A percentile compares a stretch with the other conserved stretches of the same genome.
Evolutionary conservation across 1,139 yeast species (phyloP).

Genomic region (Arxiozyma bovina): DNA sequence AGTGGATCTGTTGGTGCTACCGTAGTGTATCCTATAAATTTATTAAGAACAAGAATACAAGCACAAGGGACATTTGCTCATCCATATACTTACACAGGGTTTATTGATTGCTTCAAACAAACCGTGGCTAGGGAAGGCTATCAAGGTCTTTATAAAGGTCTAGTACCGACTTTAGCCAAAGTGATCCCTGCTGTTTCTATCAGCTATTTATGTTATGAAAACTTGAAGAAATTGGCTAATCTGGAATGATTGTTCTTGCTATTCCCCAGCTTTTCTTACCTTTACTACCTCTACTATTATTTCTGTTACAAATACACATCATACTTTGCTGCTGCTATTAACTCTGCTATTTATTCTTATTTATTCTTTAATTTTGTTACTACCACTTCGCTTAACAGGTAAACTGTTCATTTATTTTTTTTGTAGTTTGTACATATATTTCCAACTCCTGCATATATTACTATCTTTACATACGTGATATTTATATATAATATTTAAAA

Average conservation of each 20-base stretch:
- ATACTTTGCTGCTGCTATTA: neutral
- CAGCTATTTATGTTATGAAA: slow-evolving; percentile 89
- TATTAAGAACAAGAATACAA: slow-evolving; percentile 84
- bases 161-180: slow-evolving; percentile 87
- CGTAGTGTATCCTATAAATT: slow-evolving; percentile 83
- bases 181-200: slow-evolving; percentile 97
- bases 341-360: neutral
- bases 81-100: slow-evolving; percentile 78
- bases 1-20: slow-evolving; percentile 96
- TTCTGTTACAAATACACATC: neutral
- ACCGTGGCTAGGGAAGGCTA: slow-evolving; percentile 80
- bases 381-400: neutral
- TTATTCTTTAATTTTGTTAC: neutral
- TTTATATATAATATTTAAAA: too few relatives aligned
- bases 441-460: neutral
- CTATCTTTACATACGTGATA: neutral
- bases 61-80: slow-evolving; percentile 97
- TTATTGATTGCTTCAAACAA: slow-evolving; percentile 65
- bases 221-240: slow-evolving; percentile 59
- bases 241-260: slow-evolving; percentile 32
- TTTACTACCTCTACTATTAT: neutral
- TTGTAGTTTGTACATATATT: neutral
- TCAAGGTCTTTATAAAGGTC: slow-evolving; percentile 83
- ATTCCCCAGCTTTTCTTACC: neutral
- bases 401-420: neutral